Evolutionary conservation across 1,284 basidiomycete species (phyloP).

Genomic region (Rhodofomes roseus): DNA sequence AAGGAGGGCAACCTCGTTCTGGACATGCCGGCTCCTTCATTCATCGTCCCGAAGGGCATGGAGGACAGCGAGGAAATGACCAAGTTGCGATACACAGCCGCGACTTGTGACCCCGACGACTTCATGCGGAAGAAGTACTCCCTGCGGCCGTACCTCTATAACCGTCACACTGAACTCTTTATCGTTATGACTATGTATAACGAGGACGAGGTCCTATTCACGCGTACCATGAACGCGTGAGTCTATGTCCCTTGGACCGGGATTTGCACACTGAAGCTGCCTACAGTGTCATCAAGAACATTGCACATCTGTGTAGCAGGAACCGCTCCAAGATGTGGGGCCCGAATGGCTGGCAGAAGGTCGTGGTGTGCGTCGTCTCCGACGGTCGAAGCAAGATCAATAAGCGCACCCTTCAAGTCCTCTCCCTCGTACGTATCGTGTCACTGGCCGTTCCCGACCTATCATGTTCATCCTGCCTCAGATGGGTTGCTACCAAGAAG

Average conservation of each 20-base stretch:
- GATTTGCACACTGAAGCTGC: background rate
- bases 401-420: conserved; percentile 80
- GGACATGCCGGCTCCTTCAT: conserved; percentile 75
- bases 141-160: conserved; percentile 80
- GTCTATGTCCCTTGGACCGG: conserved; percentile 27
- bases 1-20: conserved; percentile 82
- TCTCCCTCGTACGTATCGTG: conserved; percentile 55
- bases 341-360: conserved; percentile 91
- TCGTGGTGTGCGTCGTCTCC: conserved; percentile 90
- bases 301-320: conserved; percentile 81
- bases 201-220: conserved; percentile 86
- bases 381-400: conserved; percentile 91
- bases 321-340: conserved; percentile 91
- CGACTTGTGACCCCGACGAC: conserved; percentile 92
- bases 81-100: conserved; percentile 88
- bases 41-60: conserved; percentile 69
- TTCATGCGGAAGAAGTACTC: conserved; percentile 78
- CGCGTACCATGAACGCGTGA: conserved; percentile 84
- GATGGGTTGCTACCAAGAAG: conserved; percentile 97
- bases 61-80: conserved; percentile 72
- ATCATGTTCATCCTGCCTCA: conserved; percentile 25
- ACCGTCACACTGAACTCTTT: conserved; percentile 87
- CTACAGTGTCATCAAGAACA: conserved; percentile 84
- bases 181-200: conserved; percentile 98
- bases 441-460: background rate